phyloP scores from a whole-genome alignment of 2,329 filamentous ascomycete species.

The Didymosphaeria variabile region DNA sequence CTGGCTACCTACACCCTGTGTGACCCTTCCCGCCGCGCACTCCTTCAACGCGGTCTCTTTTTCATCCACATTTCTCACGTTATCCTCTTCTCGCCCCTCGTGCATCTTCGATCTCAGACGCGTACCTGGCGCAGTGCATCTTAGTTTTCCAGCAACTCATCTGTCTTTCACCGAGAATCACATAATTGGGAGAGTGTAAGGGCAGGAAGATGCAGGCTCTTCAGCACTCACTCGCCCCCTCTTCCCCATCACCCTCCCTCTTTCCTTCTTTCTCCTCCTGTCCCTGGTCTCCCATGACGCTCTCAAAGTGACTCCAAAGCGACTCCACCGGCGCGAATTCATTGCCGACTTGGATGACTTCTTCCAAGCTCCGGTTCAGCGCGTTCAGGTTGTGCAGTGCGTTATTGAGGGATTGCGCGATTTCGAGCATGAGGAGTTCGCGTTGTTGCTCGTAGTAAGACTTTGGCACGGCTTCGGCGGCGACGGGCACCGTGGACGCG shows the following conservation, averaged over 20 bases:
- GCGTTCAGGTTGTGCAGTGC: conserved; percentile 97
- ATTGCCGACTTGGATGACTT: conserved; percentile 91
- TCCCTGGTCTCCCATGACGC: conserved; percentile 74
- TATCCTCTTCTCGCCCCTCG: neutral
- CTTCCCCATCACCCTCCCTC: conserved; percentile 18
- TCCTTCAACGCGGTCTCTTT: conserved; percentile 20
- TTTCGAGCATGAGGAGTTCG: conserved; percentile 74
- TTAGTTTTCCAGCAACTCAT: neutral
- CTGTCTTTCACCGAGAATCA: neutral
- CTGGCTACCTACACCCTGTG: conserved; percentile 28
- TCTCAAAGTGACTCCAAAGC: conserved; percentile 96
- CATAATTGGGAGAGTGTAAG: neutral
- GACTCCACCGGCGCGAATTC: conserved; percentile 98
- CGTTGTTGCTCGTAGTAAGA: conserved; percentile 80
- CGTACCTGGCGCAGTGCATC: neutral
- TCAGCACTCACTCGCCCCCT: conserved; percentile 11
- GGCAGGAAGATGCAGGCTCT: neutral
- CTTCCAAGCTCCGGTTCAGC: conserved; percentile 89
- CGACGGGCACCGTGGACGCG: conserved; percentile 31
- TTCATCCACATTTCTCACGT: neutral
- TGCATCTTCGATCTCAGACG: neutral
- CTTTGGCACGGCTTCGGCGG: conserved; percentile 22
- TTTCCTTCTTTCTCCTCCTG: conserved; percentile 35
- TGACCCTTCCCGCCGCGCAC: conserved; percentile 28
- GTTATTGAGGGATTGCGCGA: conserved; percentile 81